Conservation (phyloP, 257 asterid species). For the Petunia secreta region DNA sequence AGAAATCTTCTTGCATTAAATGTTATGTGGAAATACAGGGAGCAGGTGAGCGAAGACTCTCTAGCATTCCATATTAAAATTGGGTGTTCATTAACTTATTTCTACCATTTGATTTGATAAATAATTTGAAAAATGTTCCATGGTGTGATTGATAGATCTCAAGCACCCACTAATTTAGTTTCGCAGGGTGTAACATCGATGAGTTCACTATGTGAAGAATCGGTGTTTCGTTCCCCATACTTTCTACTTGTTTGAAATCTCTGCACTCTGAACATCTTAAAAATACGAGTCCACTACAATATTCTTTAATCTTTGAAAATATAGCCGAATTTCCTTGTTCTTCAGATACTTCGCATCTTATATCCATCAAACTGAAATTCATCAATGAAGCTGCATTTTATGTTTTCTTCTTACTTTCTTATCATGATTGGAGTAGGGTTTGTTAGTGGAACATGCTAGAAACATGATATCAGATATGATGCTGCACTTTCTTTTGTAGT, state of each 20-base stretch:
- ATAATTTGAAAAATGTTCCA: background rate
- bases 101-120: background rate
- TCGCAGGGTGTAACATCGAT: background rate
- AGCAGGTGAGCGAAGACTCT: constrained; percentile 62
- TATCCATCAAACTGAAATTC: background rate
- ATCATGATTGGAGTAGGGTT: background rate
- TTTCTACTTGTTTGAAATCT: constrained; percentile 6
- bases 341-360: background rate
- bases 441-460: background rate
- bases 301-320: background rate
- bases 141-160: background rate
- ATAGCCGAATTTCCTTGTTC: background rate
- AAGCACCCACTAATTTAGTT: background rate
- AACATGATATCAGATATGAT: background rate
- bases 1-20: constrained; percentile 91
- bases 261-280: constrained; percentile 13
- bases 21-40: constrained; percentile 99
- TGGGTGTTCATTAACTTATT: background rate
- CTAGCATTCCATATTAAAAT: background rate
- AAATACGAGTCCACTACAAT: background rate
- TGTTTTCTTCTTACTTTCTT: background rate
- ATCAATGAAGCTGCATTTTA: background rate
- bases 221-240: background rate
- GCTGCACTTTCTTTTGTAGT: background rate
- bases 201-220: background rate